Evolutionary conservation across 495 filamentous ascomycete species (phyloP).

Genomic region (Xylaria flabelliformis): DNA sequence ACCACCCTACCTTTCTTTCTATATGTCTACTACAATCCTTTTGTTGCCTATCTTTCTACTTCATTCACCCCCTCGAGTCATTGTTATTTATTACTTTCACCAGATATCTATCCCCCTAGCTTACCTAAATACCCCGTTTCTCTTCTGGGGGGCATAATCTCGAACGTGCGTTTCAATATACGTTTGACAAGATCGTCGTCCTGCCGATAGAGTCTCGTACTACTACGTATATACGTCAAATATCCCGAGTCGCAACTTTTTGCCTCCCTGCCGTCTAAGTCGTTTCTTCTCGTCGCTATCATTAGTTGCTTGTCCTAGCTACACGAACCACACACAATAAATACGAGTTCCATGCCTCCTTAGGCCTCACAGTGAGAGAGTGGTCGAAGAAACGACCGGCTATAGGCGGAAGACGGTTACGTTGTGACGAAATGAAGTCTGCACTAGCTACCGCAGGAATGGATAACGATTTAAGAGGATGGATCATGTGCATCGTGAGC

Average conservation of each 20-base stretch:
- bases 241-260: not conserved
- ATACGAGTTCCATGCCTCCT: conserved; percentile 27
- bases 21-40: not conserved
- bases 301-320: not conserved
- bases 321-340: not conserved
- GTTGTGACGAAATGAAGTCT: conserved; percentile 26
- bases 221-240: not conserved
- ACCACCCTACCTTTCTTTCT: not conserved
- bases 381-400: conserved; percentile 19
- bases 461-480: conserved; percentile 88
- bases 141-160: not conserved
- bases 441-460: conserved; percentile 50
- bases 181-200: not conserved
- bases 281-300: not conserved
- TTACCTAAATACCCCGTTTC: not conserved
- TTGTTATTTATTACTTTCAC: not conserved
- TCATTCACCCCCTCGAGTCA: not conserved
- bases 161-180: not conserved
- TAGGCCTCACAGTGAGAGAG: conserved; percentile 22
- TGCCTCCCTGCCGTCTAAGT: not conserved
- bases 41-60: not conserved
- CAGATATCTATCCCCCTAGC: not conserved
- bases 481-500: conserved; percentile 88
- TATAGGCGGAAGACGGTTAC: conserved; percentile 30
- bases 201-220: not conserved